Base-by-base conservation (phyloP, 1,284 basidiomycete genomes). In the Ganoderma multipileum region DNA sequence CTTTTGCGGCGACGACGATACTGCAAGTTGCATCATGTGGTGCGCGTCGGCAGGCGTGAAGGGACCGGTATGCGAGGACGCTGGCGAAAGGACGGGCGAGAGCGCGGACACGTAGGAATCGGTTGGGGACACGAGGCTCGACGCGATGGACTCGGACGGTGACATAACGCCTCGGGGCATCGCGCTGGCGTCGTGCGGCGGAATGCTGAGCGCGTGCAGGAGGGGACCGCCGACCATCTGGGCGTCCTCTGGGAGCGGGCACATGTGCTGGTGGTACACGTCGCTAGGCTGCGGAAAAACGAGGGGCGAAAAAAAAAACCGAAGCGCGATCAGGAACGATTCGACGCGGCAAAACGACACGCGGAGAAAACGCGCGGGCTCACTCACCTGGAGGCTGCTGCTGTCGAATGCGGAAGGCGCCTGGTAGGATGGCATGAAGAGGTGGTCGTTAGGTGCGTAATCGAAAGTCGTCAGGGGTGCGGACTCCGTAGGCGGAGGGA, bases 261-360 rank as follows among this genome's bases (percentile, higher is more conserved):
- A 87, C 79, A 86, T 83, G 74, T 78, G 79, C 66, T 82, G 80
- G 72, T 86, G 80, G 72, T 86, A 81, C 73, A 83, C 82, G 63
- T 85, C 83, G 68, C 82, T 80, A 9, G 59, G 23, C 60, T 64
- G 67, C 63, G 58, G 66, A 36, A 42, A 26, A 41, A 33, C 38
- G 38, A 39, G 8, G 33, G 33, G 33, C 33, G 33, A 30, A 30
- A 39, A 26, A 28, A 26, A 14, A 30, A 33, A 33, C 4, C 4
- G 4, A 33, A 33, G 33, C 33, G 39, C 11, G 38, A 42, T 67
- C 65, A 62, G 61, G 54, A 47, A 20, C 33, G 9, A 7, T 26
- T n/a, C 26, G 11, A 12, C 33, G 44, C 30, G 81, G 79, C 64
- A 54, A 52, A 12, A 33, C 33, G 14, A 52, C 30, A n/a, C 30